Conservation (phyloP, 116 monocot species). For the Cymodocea nodosa region DNA sequence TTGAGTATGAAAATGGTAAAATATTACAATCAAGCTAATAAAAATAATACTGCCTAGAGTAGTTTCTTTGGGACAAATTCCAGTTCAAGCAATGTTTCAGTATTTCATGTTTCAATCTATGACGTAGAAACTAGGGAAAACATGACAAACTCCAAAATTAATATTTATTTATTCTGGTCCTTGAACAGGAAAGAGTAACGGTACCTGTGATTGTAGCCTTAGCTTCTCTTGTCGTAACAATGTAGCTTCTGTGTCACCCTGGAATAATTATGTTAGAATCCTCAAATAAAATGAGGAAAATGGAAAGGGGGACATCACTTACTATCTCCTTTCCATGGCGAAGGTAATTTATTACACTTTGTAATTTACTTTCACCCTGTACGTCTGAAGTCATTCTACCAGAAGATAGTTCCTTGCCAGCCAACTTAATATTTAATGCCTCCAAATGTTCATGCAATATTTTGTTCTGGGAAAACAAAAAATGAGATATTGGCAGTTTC, state of each 20-base stretch:
- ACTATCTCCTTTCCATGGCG: slow-evolving; percentile 92
- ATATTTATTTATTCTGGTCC: too few species aligned
- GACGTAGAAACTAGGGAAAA: too few species aligned
- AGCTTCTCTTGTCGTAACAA: slow-evolving; percentile 80
- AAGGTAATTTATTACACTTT: slow-evolving; percentile 67
- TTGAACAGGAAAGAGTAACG: background rate
- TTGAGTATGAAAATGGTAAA: too few species aligned
- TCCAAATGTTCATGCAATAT: slow-evolving; percentile 69
- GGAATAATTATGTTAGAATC: slow-evolving; percentile 3
- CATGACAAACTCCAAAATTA: too few species aligned
- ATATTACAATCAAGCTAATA: too few species aligned
- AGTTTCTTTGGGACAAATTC: too few species aligned
- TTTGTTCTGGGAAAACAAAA: slow-evolving; percentile 40
- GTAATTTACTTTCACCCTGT: slow-evolving; percentile 47
- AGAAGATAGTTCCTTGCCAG: slow-evolving; percentile 46
- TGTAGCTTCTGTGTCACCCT: slow-evolving; percentile 75
- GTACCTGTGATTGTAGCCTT: slow-evolving; percentile 70
- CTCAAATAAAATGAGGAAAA: background rate
- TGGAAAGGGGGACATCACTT: slow-evolving; percentile 20
- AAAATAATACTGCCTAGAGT: too few species aligned
- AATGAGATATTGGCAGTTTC: background rate
- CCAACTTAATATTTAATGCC: slow-evolving; percentile 59
- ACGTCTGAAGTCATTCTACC: slow-evolving; percentile 19
- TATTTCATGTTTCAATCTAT: too few species aligned
- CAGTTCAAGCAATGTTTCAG: too few species aligned